Percentiles rank a stretch among this genome's conserved stretches.
Conservation (phyloP, 495 filamentous ascomycete genomes). For the Neurospora terricola region DNA sequence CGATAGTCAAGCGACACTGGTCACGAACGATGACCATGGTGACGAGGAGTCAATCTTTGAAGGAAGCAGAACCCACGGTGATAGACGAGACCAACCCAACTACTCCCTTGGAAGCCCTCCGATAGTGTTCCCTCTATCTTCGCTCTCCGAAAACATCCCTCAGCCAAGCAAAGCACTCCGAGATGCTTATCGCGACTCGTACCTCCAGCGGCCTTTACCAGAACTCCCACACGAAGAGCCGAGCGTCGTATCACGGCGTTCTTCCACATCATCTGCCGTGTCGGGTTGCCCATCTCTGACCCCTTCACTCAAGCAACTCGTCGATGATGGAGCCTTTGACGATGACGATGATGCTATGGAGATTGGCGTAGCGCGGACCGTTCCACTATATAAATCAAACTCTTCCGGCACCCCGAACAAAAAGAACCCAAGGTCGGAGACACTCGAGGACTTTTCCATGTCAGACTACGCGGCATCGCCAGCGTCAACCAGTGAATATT, state of each 20-base stretch:
- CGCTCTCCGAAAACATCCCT: conserved; percentile 1
- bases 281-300: conserved; percentile 26
- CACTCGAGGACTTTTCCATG: conserved; percentile 13
- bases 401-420: background rate
- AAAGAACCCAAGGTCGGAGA: background rate
- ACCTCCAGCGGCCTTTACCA: conserved; percentile 34
- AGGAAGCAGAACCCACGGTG: background rate
- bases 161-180: conserved; percentile 16
- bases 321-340: conserved; percentile 31
- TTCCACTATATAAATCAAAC: background rate
- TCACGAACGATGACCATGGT: background rate
- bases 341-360: conserved; percentile 22
- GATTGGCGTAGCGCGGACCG: conserved; percentile 22
- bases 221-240: conserved; percentile 21
- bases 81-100: background rate
- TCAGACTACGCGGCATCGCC: conserved; percentile 28
- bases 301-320: conserved; percentile 29
- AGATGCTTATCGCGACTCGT: conserved; percentile 14
- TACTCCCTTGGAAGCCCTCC: conserved; percentile 24
- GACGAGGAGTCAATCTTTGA: background rate
- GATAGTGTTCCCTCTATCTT: conserved; percentile 9
- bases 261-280: conserved; percentile 12
- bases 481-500: conserved; percentile 16
- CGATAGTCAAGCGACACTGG: background rate
- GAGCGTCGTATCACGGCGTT: background rate